phyloP scores from a whole-genome alignment of 192 early-diverging fungal genomes.

The Coemansia sp. region DNA sequence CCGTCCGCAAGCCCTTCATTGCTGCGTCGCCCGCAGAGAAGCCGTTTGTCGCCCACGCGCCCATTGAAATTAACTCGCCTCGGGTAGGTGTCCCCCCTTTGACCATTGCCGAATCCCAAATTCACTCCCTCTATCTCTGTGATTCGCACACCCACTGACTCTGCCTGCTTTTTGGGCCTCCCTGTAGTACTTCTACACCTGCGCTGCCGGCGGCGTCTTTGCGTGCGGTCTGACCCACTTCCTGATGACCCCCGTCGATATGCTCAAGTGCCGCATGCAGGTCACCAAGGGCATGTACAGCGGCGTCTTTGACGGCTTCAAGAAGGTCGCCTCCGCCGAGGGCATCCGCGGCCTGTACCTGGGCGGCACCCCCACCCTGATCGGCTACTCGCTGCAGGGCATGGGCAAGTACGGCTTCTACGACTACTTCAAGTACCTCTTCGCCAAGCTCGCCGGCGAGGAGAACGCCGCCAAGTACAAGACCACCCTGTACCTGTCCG shows the following conservation, averaged over 20 bases:
- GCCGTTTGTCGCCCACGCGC: conserved; percentile 44
- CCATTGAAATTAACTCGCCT: conserved; percentile 51
- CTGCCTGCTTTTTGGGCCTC: background rate
- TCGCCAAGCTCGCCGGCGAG: conserved; percentile 58
- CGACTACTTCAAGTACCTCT: conserved; percentile 83
- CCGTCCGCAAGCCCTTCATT: conserved; percentile 43
- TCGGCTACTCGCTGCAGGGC: conserved; percentile 84
- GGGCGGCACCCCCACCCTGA: conserved; percentile 71
- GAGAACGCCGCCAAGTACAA: conserved; percentile 72
- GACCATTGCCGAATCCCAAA: background rate
- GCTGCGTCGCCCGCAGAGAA: conserved; percentile 47
- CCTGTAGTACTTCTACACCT: conserved; percentile 59
- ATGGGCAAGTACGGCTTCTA: conserved; percentile 87
- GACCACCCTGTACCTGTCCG: conserved; percentile 64
- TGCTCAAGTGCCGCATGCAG: conserved; percentile 59
- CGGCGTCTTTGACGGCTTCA: conserved; percentile 55
- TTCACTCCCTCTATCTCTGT: background rate
- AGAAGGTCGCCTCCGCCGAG: conserved; percentile 56
- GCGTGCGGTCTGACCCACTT: conserved; percentile 67
- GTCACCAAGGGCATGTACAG: conserved; percentile 53
- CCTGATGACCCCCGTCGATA: conserved; percentile 56
- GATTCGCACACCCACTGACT: background rate
- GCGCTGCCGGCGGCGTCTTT: conserved; percentile 59
- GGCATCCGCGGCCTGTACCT: conserved; percentile 71
- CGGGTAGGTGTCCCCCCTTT: conserved; percentile 24